Evolutionary conservation across 805 yeast species (phyloP).

Genomic region (Ogataea methanolica): DNA sequence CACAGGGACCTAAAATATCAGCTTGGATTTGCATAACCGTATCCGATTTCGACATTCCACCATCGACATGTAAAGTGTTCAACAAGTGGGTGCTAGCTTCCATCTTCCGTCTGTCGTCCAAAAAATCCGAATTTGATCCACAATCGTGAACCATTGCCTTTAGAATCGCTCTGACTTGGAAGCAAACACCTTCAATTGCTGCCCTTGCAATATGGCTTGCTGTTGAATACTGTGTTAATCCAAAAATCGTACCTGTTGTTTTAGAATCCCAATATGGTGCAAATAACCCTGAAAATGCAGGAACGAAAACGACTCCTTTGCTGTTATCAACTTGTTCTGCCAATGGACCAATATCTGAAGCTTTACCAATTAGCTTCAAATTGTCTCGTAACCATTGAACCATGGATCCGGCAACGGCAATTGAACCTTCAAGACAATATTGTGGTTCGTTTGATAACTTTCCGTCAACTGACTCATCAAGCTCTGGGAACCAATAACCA

Average conservation of each 20-base stretch:
- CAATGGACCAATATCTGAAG: slow-evolving; percentile 86
- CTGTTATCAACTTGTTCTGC: slow-evolving; percentile 77
- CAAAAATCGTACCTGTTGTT: slow-evolving; percentile 89
- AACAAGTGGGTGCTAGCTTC: slow-evolving; percentile 35
- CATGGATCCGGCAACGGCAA: slow-evolving; percentile 93
- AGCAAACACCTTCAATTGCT: slow-evolving; percentile 92
- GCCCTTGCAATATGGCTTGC: slow-evolving; percentile 91
- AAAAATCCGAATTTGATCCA: slow-evolving; percentile 54
- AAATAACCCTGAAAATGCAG: slow-evolving; percentile 90
- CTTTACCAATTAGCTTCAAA: slow-evolving; percentile 71
- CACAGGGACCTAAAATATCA: slow-evolving; percentile 84
- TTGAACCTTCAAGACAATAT: slow-evolving; percentile 91
- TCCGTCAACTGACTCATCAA: slow-evolving; percentile 39
- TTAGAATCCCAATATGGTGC: slow-evolving; percentile 96
- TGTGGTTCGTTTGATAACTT: slow-evolving; percentile 52
- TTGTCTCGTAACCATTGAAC: slow-evolving; percentile 94
- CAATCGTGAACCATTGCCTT: slow-evolving; percentile 81
- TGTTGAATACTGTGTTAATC: slow-evolving; percentile 89
- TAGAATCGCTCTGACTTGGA: slow-evolving; percentile 85
- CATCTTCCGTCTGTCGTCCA: slow-evolving; percentile 43
- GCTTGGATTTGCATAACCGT: slow-evolving; percentile 94
- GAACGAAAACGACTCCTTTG: slow-evolving; percentile 92
- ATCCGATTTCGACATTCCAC: slow-evolving; percentile 90
- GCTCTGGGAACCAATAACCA: slow-evolving; percentile 82
- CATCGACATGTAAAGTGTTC: slow-evolving; percentile 67